phyloP scores from a whole-genome alignment of 2,329 filamentous ascomycete genomes.

The Aspergillus pseudoglaucus region DNA sequence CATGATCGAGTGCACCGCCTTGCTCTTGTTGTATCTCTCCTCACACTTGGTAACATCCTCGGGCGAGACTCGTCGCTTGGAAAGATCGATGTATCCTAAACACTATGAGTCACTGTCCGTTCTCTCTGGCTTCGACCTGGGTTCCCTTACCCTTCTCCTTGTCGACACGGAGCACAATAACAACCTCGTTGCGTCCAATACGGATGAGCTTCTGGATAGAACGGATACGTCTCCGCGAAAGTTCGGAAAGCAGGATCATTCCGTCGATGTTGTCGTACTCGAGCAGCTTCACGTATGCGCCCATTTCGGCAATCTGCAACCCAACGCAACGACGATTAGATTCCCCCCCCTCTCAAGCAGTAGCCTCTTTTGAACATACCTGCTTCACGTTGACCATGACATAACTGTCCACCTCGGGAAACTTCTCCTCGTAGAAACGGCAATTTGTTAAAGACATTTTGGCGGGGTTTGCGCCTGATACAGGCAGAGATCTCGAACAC shows the following conservation, averaged over 20 bases:
- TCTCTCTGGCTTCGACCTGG: neutral
- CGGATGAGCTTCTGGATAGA: slow-evolving; percentile 98
- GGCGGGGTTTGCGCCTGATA: slow-evolving; percentile 42
- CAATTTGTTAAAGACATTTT: slow-evolving; percentile 93
- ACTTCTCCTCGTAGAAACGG: slow-evolving; percentile 97
- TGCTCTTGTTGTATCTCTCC: slow-evolving; percentile 99
- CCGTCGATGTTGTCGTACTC: slow-evolving; percentile 99
- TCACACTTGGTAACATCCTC: slow-evolving; percentile 98
- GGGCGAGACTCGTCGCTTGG: slow-evolving; percentile 93
- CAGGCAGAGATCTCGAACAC: slow-evolving; percentile 6
- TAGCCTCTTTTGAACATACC: slow-evolving; percentile 42
- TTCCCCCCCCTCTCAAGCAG: slow-evolving; percentile 1
- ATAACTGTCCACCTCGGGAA: slow-evolving; percentile 96
- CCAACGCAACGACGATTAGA: slow-evolving; percentile 10
- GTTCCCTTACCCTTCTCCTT: slow-evolving; percentile 78
- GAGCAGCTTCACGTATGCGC: slow-evolving; percentile 97
- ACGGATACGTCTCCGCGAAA: slow-evolving; percentile 95
- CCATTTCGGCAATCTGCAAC: slow-evolving; percentile 92
- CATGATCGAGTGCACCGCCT: slow-evolving; percentile 99
- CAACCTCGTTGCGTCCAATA: slow-evolving; percentile 95
- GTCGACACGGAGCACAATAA: slow-evolving; percentile 96
- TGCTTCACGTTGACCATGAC: slow-evolving; percentile 99
- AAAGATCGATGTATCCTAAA: slow-evolving; percentile 90
- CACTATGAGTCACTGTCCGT: slow-evolving; percentile 13
- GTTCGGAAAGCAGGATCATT: slow-evolving; percentile 98